Base-by-base conservation (phyloP, 345 rosid species). In the Pistacia integerrima region DNA sequence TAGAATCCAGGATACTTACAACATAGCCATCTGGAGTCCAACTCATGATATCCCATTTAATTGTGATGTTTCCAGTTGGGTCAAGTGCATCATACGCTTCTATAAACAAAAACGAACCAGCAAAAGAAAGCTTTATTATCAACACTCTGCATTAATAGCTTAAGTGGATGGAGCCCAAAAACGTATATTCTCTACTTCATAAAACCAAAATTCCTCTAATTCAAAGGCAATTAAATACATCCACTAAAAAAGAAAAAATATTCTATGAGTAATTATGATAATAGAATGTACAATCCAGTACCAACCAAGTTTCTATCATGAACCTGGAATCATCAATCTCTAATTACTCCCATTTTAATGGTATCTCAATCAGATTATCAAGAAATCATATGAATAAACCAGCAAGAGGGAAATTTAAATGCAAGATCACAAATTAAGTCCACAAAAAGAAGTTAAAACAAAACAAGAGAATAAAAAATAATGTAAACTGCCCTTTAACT, bases 41-140 rank as follows among this genome's bases (percentile, higher is more conserved):
- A 83, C 74, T 87, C 67, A 82, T 85, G 69, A 95, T 70, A 80
- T 95, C 99, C 99, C 98, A 95, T 86, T 86, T 94, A 79, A 93
- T 87, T 48, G 99, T 95, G 87, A 95, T 90, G 78, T 95, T 94
- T 59, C 96, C 98, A 75, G 44, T 84, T 64, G 98, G 99, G 79
- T 93, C 98, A 78, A 95, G 91, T 46, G 96, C 83, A 88, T 93
- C 99, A 74, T 91, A 95, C 48, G 98, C 94, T 81, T 88, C 97
- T 89, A 87, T 59, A 54, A 69, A 71, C 8, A 71, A 44, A 78
- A 72, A 57, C 75, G 69, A 38, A 38, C 33, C 58, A 76, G 33
- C 51, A 64, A n/a, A 69, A 44, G n/a, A 75, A 75, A 66, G 35
- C 70, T 22, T 46, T 22, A 67, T 20, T 44, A 55, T 35, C 30